Base-by-base conservation (phyloP, 2,329 filamentous ascomycete genomes). In the Apiospora marii region DNA sequence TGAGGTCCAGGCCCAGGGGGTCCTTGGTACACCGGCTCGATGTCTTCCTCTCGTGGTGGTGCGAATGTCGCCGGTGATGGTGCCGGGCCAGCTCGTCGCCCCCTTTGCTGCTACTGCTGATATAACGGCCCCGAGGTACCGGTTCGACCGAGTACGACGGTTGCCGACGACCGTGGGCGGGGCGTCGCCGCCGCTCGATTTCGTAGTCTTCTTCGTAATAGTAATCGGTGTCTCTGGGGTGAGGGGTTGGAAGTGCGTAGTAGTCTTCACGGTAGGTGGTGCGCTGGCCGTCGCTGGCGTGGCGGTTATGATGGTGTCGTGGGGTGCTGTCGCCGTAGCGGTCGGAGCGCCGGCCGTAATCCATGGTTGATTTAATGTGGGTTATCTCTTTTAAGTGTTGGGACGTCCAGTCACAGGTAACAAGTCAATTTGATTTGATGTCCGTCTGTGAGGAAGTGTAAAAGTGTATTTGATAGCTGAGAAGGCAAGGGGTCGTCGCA, bases 151-250 rank as follows among this genome's bases (percentile, higher is more conserved):
- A 41, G 58, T 64, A 64, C 3, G 58, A 64, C 0, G 22, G 19
- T 22, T n/a, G 58, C 19, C 58, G 58, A 16, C 34, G 24, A 48
- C 51, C 46, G 49, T 64, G 49, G 67, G 69, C 7, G 49, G 67
- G 37, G 22, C 51, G 71, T 14, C 27, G 71, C 19, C 51, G 71
- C 43, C 67, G 51, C 19, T 22, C 41, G 19, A 49, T 41, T n/a
- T 51, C 67, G 48, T 68, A 46, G n/a, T 68, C 10, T 19, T 61
- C 12, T 22, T 61, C 49, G 53, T 48, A 37, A 22, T 53, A 14
- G 19, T 58, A 53, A 22, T 58, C 4, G 14, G 27, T 19, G 46
- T 58, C 27, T 34, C n/a, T 64, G 34, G 34, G 34, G 2, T 22
- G 58, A 16, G 34, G 22, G 19, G 19, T 19, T 4, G 58, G 34